Evolutionary conservation across 345 rosid genomes (phyloP), one percentile per base, ranked within the genome.

Genomic region (Balakata baccata): DNA sequence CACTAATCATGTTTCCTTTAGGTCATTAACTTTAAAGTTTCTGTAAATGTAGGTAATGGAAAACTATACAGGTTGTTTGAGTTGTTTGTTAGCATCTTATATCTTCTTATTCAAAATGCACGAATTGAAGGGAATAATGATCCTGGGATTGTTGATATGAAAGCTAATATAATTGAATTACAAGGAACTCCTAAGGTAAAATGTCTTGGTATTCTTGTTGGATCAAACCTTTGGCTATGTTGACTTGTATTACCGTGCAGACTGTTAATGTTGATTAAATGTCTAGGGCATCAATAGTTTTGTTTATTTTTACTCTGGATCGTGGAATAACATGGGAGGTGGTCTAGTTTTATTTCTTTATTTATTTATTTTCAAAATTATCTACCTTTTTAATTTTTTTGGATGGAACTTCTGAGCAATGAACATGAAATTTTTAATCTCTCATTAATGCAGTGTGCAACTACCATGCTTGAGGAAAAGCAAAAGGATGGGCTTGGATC

Each of bases 291-390:
- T 82, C 97, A 43, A 95, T 98, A 47, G 81, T 87, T 82, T 90
- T 95, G 66, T 89, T 88, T 86, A 85, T 98, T 66, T 95, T 92
- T 75, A 90, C 91, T 57, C 84, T 95, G 63, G 97, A 95, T 84
- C 98, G 98, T 78, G 98, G 99, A 76, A 66, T 89, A 79, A 89
- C 96, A 4, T 95, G 98, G 98, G 96, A 87, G 99, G 99, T 92
- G 80, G 56, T 0, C 11, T 60, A 45, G 69, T 68, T 49, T 66
- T 20, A n/a, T n/a, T n/a, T n/a, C n/a, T n/a, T n/a, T n/a, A 29
- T 29, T 29, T 29, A 59, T 11, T 7, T 25, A 39, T 17, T 57
- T 7, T 62, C 47, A 43, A 43, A 8, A 58, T 60, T 49, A 1
- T 29, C 34, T 29, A 2, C 34, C 38, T 23, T 45, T 12, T 11